Base-by-base conservation (phyloP, 73 alveolate species). In the Urostyla sp. region DNA sequence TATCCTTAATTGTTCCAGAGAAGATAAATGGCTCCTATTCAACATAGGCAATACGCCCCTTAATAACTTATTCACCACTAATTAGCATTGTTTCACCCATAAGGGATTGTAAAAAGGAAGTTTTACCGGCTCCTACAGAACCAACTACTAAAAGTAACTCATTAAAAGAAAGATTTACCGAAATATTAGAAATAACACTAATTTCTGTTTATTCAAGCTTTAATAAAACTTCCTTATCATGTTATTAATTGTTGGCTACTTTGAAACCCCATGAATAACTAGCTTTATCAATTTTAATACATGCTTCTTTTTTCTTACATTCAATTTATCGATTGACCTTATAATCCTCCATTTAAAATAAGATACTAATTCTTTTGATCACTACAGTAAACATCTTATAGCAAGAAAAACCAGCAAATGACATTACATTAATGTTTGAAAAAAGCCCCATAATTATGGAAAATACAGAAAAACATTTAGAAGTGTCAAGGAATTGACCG, bases 81-180 rank as follows among this genome's bases (percentile, higher is more conserved):
- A 34, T 13, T 0, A 56, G 43, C 3, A 63, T 58, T 35, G 79
- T 82, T 74, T 90, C 92, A 44, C 91, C 86, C 30, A 94, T 48
- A 58, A 92, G 18, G 56, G 92, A 57, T 48, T 60, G 66, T 30
- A 96, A 80, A 43, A 95, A 88, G 4, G 98, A 76, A 4, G 98
- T 78, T 80, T 95, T 95, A 0, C 98, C 99, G 36, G 93, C 73
- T 11, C 98, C 99, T 7, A 94, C 98, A 67, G 77, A 83, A 0
- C 99, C 99, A 20, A 95, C 75, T 23, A 95, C 72, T 0, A 89
- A 91, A 27, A 94, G 44, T 24, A 95, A 32, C 84, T 89, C 88
- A 8, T 97, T 96, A 15, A 85, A 56, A 10, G 37, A 20, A 49
- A 59, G 63, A 45, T n/a, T n/a, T n/a, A n/a, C n/a, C n/a, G n/a